Evolutionary conservation across 2,329 filamentous ascomycete genomes (phyloP).

Genomic region (Monilinia vaccinii-corymbosi): DNA sequence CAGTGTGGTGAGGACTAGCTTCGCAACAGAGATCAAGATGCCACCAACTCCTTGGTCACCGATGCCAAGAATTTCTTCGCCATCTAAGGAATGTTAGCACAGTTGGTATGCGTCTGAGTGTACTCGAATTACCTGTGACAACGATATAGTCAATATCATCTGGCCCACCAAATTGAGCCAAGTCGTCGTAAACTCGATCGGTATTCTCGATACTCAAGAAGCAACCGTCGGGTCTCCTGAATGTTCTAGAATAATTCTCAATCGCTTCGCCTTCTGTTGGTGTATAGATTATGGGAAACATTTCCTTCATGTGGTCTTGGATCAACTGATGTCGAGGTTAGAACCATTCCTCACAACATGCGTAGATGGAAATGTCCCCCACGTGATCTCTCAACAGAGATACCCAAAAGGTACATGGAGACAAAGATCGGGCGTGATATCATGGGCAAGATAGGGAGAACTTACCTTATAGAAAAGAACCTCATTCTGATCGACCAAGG

Average conservation of each 20-base stretch:
- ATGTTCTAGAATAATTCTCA: conserved; percentile 70
- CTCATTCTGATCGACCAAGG: conserved; percentile 76
- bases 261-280: conserved; percentile 87
- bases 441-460: background rate
- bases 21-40: conserved; percentile 76
- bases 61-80: conserved; percentile 72
- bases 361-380: background rate
- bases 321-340: conserved; percentile 45
- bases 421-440: background rate
- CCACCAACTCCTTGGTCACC: conserved; percentile 83
- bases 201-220: conserved; percentile 67
- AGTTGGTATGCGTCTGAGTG: conserved; percentile 27
- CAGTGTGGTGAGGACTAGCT: conserved; percentile 71
- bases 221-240: conserved; percentile 70
- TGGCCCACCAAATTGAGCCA: conserved; percentile 57
- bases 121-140: conserved; percentile 57
- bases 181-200: conserved; percentile 54
- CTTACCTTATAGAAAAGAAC: conserved; percentile 68
- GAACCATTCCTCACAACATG: background rate
- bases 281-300: conserved; percentile 87
- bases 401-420: background rate
- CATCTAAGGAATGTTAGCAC: conserved; percentile 33
- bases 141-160: conserved; percentile 86
- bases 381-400: background rate
- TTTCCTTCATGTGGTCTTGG: conserved; percentile 70